Evolutionary conservation across 257 asterid genomes (phyloP), one percentile per base, ranked within the genome.

Genomic region (Lycium barbarum): DNA sequence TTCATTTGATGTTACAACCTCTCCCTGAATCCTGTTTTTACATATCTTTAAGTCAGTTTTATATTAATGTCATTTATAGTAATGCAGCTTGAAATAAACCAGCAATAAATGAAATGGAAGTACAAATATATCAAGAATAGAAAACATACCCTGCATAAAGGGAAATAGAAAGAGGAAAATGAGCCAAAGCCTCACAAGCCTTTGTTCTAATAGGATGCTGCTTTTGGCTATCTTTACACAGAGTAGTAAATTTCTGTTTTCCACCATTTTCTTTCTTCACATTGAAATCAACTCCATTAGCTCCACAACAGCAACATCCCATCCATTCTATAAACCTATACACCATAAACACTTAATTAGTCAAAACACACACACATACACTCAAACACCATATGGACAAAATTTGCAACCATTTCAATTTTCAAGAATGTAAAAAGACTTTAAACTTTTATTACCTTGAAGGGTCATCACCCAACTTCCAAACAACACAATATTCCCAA

Each of bases 391-490:
- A 59, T 67, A 65, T 63, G 14, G 40, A n/a, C 83, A 82, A 81
- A 49, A 79, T 57, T 22, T 36, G 0, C 59, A 36, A 65, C 55
- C 13, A 57, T 36, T 5, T 40, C 18, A 57, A 40, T 61, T 81
- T 38, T 81, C 55, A 40, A 38, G 53, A 38, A 26, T 3, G 36
- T 15, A 35, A 54, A 15, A 15, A 63, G 73, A 79, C 57, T 43
- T 15, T 5, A 83, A 78, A 68, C 66, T 70, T 65, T 26, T 26
- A 26, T 59, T 70, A 93, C 98, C 94, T 95, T 66, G 96, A 91
- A 68, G 98, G 97, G 84, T 95, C 98, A 90, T 93, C 93, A 3
- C 98, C 98, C 63, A 93, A 83, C 84, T 88, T 89, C 98, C 98
- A 95, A 80, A 95, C 88, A 86, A 95, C 90, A 86, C 92, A 93